Evolutionary conservation across 2,329 filamentous ascomycete species (phyloP).

Genomic region (Penicillium vulpinum): DNA sequence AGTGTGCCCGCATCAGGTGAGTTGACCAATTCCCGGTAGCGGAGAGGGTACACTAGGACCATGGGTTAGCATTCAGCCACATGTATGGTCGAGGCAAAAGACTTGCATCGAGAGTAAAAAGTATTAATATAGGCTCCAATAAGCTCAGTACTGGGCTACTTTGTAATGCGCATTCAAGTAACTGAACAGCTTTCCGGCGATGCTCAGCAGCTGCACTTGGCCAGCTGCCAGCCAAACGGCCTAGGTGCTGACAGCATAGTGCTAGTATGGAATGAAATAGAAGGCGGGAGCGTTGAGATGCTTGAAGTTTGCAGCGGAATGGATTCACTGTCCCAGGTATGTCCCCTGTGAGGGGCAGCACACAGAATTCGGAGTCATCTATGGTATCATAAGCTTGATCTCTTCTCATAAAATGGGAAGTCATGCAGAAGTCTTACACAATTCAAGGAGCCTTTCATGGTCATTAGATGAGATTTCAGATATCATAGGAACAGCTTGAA

Average conservation of each 20-base stretch:
- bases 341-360: conserved; percentile 36
- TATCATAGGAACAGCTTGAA: background rate
- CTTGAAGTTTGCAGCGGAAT: conserved; percentile 29
- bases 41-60: conserved; percentile 33
- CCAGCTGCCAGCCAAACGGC: conserved; percentile 22
- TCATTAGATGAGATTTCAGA: background rate
- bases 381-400: background rate
- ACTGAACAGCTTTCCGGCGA: background rate
- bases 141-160: conserved; percentile 6
- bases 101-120: conserved; percentile 38
- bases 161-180: conserved; percentile 23
- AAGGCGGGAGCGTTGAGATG: conserved; percentile 27
- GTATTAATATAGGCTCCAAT: conserved; percentile 33
- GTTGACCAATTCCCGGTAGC: conserved; percentile 34
- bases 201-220: conserved; percentile 24
- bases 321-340: conserved; percentile 30
- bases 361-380: conserved; percentile 40
- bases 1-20: conserved; percentile 28
- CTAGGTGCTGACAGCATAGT: conserved; percentile 36
- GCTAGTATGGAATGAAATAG: conserved; percentile 27
- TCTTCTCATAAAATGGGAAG: no score
- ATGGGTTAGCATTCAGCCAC: background rate
- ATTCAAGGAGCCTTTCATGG: conserved; percentile 4
- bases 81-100: no score
- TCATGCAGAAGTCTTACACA: background rate